These are phyloP conservation scores for Sporothrix curviconia DNA, from an alignment of 2,329 filamentous ascomycete species.

Conservation along the genomic window DNA sequence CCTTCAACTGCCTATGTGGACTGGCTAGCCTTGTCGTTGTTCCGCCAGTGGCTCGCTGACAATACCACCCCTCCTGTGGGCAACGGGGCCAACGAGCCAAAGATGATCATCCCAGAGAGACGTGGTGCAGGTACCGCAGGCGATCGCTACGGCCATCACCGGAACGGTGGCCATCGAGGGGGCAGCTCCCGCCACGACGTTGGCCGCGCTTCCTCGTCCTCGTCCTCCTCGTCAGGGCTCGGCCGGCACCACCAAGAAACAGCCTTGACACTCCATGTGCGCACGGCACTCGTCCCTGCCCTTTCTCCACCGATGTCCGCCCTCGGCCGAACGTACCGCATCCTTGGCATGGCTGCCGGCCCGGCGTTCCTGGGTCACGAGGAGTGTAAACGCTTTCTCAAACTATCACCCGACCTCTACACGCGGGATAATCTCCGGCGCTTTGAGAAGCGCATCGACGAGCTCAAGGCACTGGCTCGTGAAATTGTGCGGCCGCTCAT, in stretches of 20 bases:
- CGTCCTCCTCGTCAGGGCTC: conserved; percentile 14
- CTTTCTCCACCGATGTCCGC: conserved; percentile 46
- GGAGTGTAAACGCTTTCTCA: conserved; percentile 85
- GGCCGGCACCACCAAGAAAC: conserved; percentile 1
- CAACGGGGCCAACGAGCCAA: conserved; percentile 2
- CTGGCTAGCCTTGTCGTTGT: conserved; percentile 81
- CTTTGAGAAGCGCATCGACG: conserved; percentile 82
- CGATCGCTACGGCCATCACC: conserved; percentile 21
- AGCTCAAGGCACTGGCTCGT: conserved; percentile 76
- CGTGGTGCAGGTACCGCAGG: conserved; percentile 18
- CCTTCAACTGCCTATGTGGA: conserved; percentile 77
- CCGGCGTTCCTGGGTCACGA: conserved; percentile 70
- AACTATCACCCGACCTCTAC: conserved; percentile 75
- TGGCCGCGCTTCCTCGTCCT: conserved; percentile 24
- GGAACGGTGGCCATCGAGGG: conserved; percentile 18
- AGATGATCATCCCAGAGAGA: conserved; percentile 23
- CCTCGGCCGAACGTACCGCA: conserved; percentile 68
- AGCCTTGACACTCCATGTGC: conserved; percentile 17
- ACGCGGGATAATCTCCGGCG: conserved; percentile 76
- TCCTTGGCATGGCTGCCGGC: conserved; percentile 58
- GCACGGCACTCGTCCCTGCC: conserved; percentile 27
- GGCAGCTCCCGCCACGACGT: conserved; percentile 21
- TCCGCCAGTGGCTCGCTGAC: conserved; percentile 88
- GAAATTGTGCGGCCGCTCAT: conserved; percentile 81
- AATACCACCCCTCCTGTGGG: conserved; percentile 69